Percentiles rank a stretch among this genome's conserved stretches.
Evolutionary conservation across 441 rosid species (phyloP).

Genomic region (Gossypium davidsonii): DNA sequence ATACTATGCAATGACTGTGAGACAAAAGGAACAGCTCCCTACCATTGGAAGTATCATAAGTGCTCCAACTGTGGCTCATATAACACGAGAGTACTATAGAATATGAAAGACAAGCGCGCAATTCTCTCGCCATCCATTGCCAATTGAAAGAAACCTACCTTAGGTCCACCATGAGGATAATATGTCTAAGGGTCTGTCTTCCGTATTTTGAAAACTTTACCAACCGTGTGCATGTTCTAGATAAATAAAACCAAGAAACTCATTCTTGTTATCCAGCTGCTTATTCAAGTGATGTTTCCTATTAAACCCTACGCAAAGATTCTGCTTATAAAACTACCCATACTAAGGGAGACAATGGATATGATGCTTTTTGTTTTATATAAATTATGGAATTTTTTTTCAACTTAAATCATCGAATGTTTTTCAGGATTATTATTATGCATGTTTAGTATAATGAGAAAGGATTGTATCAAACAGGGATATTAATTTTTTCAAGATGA

Average conservation of each 20-base stretch:
- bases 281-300: neutral
- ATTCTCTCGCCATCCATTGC: neutral
- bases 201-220: neutral
- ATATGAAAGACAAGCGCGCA: neutral
- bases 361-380: neutral
- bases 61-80: conserved; percentile 70
- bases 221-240: neutral
- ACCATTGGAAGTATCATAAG: conserved; percentile 81
- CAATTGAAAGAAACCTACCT: neutral
- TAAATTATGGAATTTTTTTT: neutral
- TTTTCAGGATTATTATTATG: neutral
- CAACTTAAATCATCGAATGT: neutral
- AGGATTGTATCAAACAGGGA: too few relatives aligned
- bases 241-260: neutral
- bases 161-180: neutral
- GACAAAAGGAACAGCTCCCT: conserved; percentile 59
- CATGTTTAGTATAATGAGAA: too few relatives aligned
- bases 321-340: too few relatives aligned
- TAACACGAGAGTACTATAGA: conserved; percentile 50
- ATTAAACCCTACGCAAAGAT: too few relatives aligned
- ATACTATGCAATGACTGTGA: conserved; percentile 85
- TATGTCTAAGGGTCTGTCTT: neutral
- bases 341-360: neutral
- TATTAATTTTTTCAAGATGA: too few relatives aligned
- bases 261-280: neutral